Percentiles rank a stretch among this genome's conserved stretches.
These are phyloP conservation scores for Tricholoma sp. DNA, from an alignment of 768 basidiomycete genomes.

Conservation along the genomic window DNA sequence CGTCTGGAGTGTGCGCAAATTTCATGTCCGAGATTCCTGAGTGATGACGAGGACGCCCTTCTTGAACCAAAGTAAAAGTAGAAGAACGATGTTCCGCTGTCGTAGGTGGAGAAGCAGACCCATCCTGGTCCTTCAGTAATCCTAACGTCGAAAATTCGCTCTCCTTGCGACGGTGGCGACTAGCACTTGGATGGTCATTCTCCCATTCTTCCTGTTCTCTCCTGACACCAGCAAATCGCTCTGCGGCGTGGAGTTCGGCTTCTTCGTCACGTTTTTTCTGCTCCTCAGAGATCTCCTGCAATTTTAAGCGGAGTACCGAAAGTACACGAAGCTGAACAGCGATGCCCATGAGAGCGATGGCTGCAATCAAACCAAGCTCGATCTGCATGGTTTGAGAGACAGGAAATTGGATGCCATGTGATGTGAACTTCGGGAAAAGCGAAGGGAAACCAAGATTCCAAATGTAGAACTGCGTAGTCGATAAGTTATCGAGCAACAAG, in stretches of 20 bases:
- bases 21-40: constrained; percentile 75
- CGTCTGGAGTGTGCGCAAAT: constrained; percentile 55
- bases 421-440: constrained; percentile 74
- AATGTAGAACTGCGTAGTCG: constrained; percentile 71
- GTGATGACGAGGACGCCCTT: constrained; percentile 50
- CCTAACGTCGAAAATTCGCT: constrained; percentile 62
- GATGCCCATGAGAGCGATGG: constrained; percentile 78
- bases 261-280: constrained; percentile 68
- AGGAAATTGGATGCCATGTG: constrained; percentile 69
- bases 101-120: constrained; percentile 35
- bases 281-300: constrained; percentile 76
- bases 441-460: constrained; percentile 88
- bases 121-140: constrained; percentile 61
- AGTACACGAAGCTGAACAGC: constrained; percentile 89
- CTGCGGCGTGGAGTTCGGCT: constrained; percentile 70
- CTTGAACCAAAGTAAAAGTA: constrained; percentile 45
- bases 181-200: constrained; percentile 66
- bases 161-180: constrained; percentile 56
- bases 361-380: constrained; percentile 84
- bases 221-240: constrained; percentile 56
- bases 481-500: constrained; percentile 11
- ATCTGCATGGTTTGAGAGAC: constrained; percentile 90
- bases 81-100: constrained; percentile 46
- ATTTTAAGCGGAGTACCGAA: constrained; percentile 70
- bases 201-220: constrained; percentile 85